Evolutionary conservation across 768 basidiomycete genomes (phyloP), one percentile per base, ranked within the genome.

Genomic region (Lepiota venenata): DNA sequence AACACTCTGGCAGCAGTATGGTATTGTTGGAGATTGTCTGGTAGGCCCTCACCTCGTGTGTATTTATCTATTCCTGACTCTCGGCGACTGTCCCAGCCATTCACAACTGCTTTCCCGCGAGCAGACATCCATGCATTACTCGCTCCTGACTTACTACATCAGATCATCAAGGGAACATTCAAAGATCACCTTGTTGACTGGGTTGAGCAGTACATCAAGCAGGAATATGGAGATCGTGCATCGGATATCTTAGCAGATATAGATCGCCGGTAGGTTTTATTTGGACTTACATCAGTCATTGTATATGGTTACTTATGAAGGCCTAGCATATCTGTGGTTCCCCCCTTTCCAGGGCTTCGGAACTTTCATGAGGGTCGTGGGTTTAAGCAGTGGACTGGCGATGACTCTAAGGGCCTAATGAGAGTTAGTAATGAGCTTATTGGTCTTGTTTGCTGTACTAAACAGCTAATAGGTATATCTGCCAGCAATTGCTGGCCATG

Each of bases 151-250:
- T 58, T 71, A 0, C 61, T 72, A 0, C 73, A 74, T 56, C 60
- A 1, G n/a, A n/a, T n/a, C n/a, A n/a, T n/a, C n/a, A n/a, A n/a
- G n/a, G n/a, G n/a, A n/a, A n/a, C n/a, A n/a, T 76, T 75, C 61
- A 75, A 74, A 53, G 75, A 75, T 39, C 74, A 75, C 47, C 60
- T 76, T 1, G 71, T 76, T 2, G 37, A 38, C 2, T 77, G 74
- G 74, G 63, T 70, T 0, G 44, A 52, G 1, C 56, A 67, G 5
- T 75, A 73, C 49, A 49, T 78, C 1, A 21, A 40, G 11, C 18
- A 40, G 14, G 15, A 18, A 11, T 18, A 40, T 37, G 36, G 11
- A 4, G 12, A 39, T 20, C 9, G 25, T 18, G 43, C 21, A 29
- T 32, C n/a, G 12, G 42, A 37, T 18, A 38, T 51, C 1, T 18